Evolutionary conservation across 2,329 filamentous ascomycete genomes (phyloP), one percentile per base, ranked within the genome.

Genomic region (Mycosphaerelloides madeirae): DNA sequence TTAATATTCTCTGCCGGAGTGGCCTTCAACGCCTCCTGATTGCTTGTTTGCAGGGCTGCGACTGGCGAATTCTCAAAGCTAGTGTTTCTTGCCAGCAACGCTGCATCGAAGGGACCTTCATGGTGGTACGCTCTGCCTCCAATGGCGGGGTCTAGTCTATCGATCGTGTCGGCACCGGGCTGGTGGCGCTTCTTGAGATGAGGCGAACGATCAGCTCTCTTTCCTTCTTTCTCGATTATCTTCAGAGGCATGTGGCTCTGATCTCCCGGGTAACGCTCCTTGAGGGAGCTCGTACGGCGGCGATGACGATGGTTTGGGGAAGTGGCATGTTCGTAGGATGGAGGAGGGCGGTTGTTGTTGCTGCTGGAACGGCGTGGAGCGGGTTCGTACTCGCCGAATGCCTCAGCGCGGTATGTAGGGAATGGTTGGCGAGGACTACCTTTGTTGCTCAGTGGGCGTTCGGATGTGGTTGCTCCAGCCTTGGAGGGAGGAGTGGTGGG

Each of bases 31-130:
- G 89, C 86, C 63, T 88, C 85, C 42, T 75, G 72, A 66, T 93
- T 95, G 32, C 81, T 82, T 3, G 79, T 74, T 44, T 74, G 72
- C 4, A 95, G 78, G 2, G 90, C 91, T 20, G 85, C 87, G 6
- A 96, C 69, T 0, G 91, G 90, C 3, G 86, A 83, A 46, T 64
- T 68, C 43, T 74, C 70, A 56, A 71, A 74, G 18, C 48, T 56
- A 3, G 69, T 73, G 68, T 96, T 96, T 37, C 87, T 78, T 11
- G 85, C 79, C 1, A 84, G 73, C 41, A 87, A 74, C 2, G 87
- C 84, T 8, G 90, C 87, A 63, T 97, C 91, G 57, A 86, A 97
- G 0, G 91, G 91, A 0, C 91, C 90, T 52, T 84, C 87, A 59
- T 97, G 91, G 65, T 96, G 91, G 66, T 95, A 95, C 2, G 76